phyloP scores from a whole-genome alignment of 352 stramenopile genomes.

The Detonula confervacea region DNA sequence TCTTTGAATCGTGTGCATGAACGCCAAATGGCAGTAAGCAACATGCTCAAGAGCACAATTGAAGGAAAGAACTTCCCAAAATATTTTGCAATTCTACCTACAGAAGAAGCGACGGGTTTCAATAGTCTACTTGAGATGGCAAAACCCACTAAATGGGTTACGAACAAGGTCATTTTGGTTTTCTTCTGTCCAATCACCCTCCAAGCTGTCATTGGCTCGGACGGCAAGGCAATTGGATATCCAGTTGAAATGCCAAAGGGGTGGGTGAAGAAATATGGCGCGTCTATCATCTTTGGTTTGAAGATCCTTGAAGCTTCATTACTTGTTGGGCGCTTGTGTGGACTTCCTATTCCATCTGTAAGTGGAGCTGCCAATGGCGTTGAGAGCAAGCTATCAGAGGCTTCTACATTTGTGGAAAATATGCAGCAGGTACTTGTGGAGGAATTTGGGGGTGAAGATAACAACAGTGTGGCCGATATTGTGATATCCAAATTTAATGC shows the following conservation, averaged over 20 bases:
- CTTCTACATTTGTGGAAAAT: neutral
- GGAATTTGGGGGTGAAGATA: neutral
- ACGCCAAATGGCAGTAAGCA: too few relatives aligned
- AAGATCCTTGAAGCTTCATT: neutral
- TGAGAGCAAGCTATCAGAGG: neutral
- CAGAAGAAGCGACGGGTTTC: too few relatives aligned
- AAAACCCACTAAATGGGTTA: neutral
- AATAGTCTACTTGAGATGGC: too few relatives aligned
- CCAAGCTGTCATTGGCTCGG: neutral
- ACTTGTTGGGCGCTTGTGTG: neutral
- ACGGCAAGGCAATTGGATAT: conserved; percentile 11
- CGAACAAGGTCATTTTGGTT: neutral
- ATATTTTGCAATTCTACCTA: too few relatives aligned
- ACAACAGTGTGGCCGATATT: neutral
- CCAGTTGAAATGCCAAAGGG: neutral
- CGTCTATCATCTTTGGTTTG: neutral
- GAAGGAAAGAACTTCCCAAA: too few relatives aligned
- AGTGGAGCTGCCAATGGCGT: neutral
- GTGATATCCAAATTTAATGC: neutral
- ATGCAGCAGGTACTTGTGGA: neutral
- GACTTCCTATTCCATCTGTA: neutral
- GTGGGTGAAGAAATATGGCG: conserved; percentile 8
- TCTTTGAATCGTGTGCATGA: too few relatives aligned
- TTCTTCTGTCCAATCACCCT: neutral
- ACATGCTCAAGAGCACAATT: too few relatives aligned